Evolutionary conservation across 106 monocot species (phyloP), one percentile per base, ranked within the genome.

Genomic region (Vanilla planifolia): DNA sequence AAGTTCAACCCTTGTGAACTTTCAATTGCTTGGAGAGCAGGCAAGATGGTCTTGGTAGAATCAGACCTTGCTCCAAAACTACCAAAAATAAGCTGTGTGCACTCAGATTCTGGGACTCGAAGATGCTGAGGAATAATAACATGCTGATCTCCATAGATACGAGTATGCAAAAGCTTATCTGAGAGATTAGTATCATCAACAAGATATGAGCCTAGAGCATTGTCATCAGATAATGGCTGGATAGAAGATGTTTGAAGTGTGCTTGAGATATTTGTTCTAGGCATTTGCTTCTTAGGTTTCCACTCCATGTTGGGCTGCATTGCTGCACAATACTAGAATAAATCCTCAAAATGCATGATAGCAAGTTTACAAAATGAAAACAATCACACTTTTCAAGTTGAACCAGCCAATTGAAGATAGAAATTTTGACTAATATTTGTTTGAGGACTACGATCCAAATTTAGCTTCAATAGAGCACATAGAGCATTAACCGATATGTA

Each of bases 121-220:
- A 57, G 57, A 57, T 57, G 57, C 35, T 57, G 33, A 35, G 57
- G 57, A 34, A 57, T 57, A 14, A 57, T 57, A 17, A 57, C 57
- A 19, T 57, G 57, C 20, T 34, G 34, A 20, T 35, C 57, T 34
- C 20, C 57, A 35, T 7, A 15, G 21, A 57, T 35, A 20, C 28
- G 33, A 28, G 7, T 35, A 34, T 57, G 5, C 9, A 35, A 57
- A 36, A 57, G 35, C 57, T 20, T 35, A 17, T 20, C 35, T 10
- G 57, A 9, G 34, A 57, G 3, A 4, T 57, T 35, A 57, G 28
- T 35, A 34, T 17, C 57, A 34, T 57, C 28, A 33, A 33, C 34
- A 17, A 20, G 33, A 19, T 20, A 20, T 57, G 57, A 34, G 35
- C 20, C 11, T 1, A 36, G 28, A 6, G 33, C 57, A 34, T 9